These are phyloP conservation scores for Solanum medicagineum DNA, from an alignment of 257 asterid genomes.

Conservation along the genomic window DNA sequence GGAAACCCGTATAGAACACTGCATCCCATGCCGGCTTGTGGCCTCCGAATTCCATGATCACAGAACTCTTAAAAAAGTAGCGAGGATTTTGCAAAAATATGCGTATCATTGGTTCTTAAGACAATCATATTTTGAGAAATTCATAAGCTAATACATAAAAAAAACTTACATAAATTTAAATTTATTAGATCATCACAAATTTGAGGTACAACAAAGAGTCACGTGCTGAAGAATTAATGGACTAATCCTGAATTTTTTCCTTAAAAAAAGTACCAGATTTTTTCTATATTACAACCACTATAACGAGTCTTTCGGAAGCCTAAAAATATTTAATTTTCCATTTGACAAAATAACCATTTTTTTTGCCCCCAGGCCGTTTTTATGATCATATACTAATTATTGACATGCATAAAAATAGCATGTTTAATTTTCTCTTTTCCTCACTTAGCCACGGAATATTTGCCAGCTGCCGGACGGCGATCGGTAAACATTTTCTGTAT, in stretches of 20 bases:
- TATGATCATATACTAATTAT: background rate
- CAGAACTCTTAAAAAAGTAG: too few relatives aligned
- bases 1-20: too few relatives aligned
- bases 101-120: too few relatives aligned
- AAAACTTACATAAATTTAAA: too few relatives aligned
- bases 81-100: too few relatives aligned
- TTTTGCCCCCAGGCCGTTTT: background rate
- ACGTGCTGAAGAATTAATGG: accelerated
- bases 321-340: background rate
- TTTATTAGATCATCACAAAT: too few relatives aligned
- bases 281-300: background rate
- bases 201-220: background rate
- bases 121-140: too few relatives aligned
- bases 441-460: background rate
- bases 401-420: background rate
- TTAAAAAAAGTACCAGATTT: too few relatives aligned
- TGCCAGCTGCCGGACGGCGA: background rate
- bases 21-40: too few relatives aligned
- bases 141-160: too few relatives aligned
- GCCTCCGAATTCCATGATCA: too few relatives aligned
- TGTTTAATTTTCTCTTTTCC: background rate
- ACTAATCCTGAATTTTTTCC: too few relatives aligned
- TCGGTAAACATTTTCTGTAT: background rate
- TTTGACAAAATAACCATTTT: background rate
- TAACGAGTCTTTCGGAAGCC: background rate